phyloP scores from a whole-genome alignment of 257 asterid species.

The Galeopsis tetrahit region DNA sequence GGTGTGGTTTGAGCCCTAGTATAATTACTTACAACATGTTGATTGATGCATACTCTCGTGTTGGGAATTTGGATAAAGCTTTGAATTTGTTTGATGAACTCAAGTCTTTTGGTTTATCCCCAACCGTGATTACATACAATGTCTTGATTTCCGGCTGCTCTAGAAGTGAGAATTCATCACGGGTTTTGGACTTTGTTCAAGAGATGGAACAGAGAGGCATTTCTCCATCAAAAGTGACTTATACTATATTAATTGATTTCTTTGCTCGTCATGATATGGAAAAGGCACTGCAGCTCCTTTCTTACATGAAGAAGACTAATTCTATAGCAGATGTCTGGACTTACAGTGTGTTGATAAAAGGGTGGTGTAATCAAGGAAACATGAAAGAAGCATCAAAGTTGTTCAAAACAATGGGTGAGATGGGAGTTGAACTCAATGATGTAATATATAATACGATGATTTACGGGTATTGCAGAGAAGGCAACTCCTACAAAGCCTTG shows the following conservation, averaged over 20 bases:
- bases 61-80: slow-evolving; percentile 59
- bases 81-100: slow-evolving; percentile 50
- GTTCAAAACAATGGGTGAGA: slow-evolving; percentile 56
- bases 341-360: slow-evolving; percentile 69
- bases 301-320: slow-evolving; percentile 56
- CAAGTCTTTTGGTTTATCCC: slow-evolving; percentile 59
- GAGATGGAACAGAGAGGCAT: slow-evolving; percentile 82
- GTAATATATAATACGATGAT: slow-evolving; percentile 74
- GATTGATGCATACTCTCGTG: slow-evolving; percentile 60
- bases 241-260: slow-evolving; percentile 70
- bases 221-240: slow-evolving; percentile 71
- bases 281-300: slow-evolving; percentile 58
- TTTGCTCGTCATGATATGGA: slow-evolving; percentile 72
- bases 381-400: slow-evolving; percentile 77
- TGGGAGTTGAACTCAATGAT: slow-evolving; percentile 56
- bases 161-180: slow-evolving; percentile 47
- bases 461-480: slow-evolving; percentile 69
- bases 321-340: slow-evolving; percentile 62
- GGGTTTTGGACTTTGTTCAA: slow-evolving; percentile 50
- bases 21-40: slow-evolving; percentile 65
- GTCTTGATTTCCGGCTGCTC: slow-evolving; percentile 59
- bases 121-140: slow-evolving; percentile 66
- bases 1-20: slow-evolving; percentile 55
- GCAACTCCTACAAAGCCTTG: slow-evolving; percentile 68
- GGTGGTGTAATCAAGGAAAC: slow-evolving; percentile 72